Percentiles rank a stretch among this genome's conserved stretches.
Conservation (phyloP, 2,329 filamentous ascomycete genomes). For the Claviceps monticola region DNA sequence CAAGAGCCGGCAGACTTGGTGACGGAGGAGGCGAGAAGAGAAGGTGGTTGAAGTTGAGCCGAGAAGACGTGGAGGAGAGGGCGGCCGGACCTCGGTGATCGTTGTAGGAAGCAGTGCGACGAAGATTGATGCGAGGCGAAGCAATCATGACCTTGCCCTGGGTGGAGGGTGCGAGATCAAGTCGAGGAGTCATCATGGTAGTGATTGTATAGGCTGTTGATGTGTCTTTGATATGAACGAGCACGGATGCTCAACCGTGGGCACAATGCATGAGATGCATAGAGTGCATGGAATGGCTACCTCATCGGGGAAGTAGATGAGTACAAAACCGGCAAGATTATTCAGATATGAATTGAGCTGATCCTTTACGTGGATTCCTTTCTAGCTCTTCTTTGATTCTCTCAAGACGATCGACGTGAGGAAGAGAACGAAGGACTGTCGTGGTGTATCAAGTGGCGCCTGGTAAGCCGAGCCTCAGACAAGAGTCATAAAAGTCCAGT, state of each 20-base stretch:
- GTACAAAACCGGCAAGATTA: not conserved
- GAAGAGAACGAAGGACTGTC: too few relatives aligned
- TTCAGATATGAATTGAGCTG: too few relatives aligned
- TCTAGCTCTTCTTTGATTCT: too few relatives aligned
- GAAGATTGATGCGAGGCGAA: conserved; percentile 42
- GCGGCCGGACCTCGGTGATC: conserved; percentile 30
- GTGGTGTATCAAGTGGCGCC: too few relatives aligned
- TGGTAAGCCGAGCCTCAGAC: too few relatives aligned
- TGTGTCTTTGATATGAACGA: not conserved
- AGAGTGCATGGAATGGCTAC: not conserved
- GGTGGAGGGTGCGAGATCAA: conserved; percentile 30
- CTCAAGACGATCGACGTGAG: too few relatives aligned
- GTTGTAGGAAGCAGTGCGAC: conserved; percentile 43
- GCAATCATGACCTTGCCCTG: conserved; percentile 38
- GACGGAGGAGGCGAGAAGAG: conserved; percentile 56
- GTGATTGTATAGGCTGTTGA: conserved; percentile 3
- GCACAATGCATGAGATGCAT: not conserved
- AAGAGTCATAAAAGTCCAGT: too few relatives aligned
- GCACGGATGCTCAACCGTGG: not conserved
- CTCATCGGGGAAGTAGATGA: not conserved
- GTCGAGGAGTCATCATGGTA: conserved; percentile 28
- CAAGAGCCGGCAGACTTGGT: conserved; percentile 53
- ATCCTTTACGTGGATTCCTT: too few relatives aligned
- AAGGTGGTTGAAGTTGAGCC: conserved; percentile 54
- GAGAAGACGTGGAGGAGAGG: conserved; percentile 45